A percentile compares a stretch with the other conserved stretches of the same genome.
Conservation (phyloP, 768 basidiomycete genomes). For the Boletus edulis region DNA sequence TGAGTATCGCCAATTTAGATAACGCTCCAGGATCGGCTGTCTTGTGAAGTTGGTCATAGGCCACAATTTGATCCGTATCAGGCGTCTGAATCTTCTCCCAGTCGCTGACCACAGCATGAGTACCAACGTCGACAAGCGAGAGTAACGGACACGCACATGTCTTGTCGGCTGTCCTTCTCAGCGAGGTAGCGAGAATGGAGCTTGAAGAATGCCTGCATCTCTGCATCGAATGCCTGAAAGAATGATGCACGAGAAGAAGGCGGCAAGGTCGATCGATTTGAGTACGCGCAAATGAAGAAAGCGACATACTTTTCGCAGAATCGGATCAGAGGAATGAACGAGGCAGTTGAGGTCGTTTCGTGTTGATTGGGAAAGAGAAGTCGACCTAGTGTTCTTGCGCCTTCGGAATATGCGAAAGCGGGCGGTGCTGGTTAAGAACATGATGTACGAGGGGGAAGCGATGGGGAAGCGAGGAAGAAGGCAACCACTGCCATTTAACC, state of each 20-base stretch:
- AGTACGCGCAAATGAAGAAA: constrained; percentile 36
- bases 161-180: constrained; percentile 81
- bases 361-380: constrained; percentile 47
- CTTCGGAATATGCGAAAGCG: constrained; percentile 36
- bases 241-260: neutral
- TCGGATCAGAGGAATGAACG: constrained; percentile 55
- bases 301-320: constrained; percentile 51
- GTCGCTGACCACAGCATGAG: constrained; percentile 47
- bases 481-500: constrained; percentile 21
- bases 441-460: constrained; percentile 20
- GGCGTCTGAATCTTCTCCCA: constrained; percentile 92
- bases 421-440: constrained; percentile 33
- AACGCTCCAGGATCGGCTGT: constrained; percentile 62
- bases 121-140: constrained; percentile 2
- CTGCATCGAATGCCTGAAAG: constrained; percentile 68
- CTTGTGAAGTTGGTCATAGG: constrained; percentile 70
- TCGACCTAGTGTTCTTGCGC: constrained; percentile 43
- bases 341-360: constrained; percentile 67
- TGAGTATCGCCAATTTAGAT: constrained; percentile 92
- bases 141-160: constrained; percentile 60
- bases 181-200: constrained; percentile 93
- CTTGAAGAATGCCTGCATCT: constrained; percentile 96
- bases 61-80: constrained; percentile 79
- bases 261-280: neutral
- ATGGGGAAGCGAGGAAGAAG: constrained; percentile 21